Evolutionary conservation across 164 flowering plant genomes (phyloP), one percentile per base, ranked within the genome.

Genomic region (Aristolochia californica): DNA sequence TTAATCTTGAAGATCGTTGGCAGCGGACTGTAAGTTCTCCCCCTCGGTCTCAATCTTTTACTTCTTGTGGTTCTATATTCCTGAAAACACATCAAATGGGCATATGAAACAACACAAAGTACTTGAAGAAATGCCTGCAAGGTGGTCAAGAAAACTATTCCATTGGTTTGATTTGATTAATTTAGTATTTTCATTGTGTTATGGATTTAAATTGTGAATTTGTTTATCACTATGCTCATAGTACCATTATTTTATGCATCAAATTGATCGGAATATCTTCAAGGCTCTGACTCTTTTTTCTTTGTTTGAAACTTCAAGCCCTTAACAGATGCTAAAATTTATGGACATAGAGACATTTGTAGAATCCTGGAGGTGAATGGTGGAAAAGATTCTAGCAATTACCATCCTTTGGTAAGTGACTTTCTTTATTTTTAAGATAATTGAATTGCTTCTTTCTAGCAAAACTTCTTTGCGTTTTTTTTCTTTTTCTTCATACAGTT

Each of bases 311-410:
- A 53, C 51, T 18, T 72, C 40, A 62, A 79, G 83, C 83, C 87
- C 43, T 70, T 79, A 68, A 73, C 83, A 62, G 87, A 82, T 78
- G 87, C 84, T 34, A 82, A 79, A 70, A 70, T 79, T 18, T 82
- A 78, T 48, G 75, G 79, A 43, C 81, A 79, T 63, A 73, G 77
- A 52, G 87, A 82, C 59, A 82, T 79, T 50, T 82, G 87, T 69
- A 76, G 84, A 66, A 78, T 82, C 28, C 68, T 82, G 47, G 82
- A 82, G 76, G 82, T 79, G 30, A 76, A 79, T 68, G 80, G 83
- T 20, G 87, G 84, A 55, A 75, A 63, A 56, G 81, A 78, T 40
- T 61, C 68, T 34, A 17, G 55, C 57, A 65, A 60, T 20, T 77
- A 76, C 56, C 66, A 71, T 23, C 68, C 77, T 56, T 45, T 80